Evolutionary conservation across 148 eudicot species (phyloP), one percentile per base, ranked within the genome.

Genomic region (Chenopodium formosanum): DNA sequence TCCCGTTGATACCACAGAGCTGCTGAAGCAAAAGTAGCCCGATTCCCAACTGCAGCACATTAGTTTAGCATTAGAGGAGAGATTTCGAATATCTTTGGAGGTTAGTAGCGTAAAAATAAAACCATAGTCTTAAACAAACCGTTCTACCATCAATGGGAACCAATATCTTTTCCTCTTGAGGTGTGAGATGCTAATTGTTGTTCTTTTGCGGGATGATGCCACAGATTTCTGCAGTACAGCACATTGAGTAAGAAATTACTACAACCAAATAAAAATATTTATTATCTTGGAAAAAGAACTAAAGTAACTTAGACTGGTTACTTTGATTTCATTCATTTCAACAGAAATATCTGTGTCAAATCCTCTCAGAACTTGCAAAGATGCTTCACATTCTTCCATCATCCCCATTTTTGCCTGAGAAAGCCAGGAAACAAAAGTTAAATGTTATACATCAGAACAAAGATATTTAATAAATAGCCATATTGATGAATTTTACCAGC

Each of bases 351-450:
- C 88, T 20, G 88, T 77, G n/a, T 87, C 90, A 78, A 90, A 91
- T 80, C 98, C 98, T 22, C 97, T 87, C 63, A 95, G 89, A 66
- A 93, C 94, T 92, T 93, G 97, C 88, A 95, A 87, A 75, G 97
- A 93, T 37, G 87, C 79, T 86, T 93, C 98, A 87, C 89, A 92
- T 63, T 94, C 94, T 67, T 95, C 96, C 14, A 82, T 86, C 97
- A 89, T 89, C 13, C 97, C 98, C 96, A 92, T 88, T 85, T 93
- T 93, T 44, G 98, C 98, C 98, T 95, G 80, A 53, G 75, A 64
- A 76, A 79, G 52, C 64, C 78, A 78, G 17, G n/a, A 73, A 76
- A 74, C 32, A 79, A 74, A 58, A 40, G 53, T 27, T 6, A 74
- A 71, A 70, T 37, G 32, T 22, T 37, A 4, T 47, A 48, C 17